Percentiles rank a stretch among this genome's conserved stretches.
These are phyloP conservation scores for Phyllosticta citriasiana DNA, from an alignment of 2,329 filamentous ascomycete species.

Conservation along the genomic window DNA sequence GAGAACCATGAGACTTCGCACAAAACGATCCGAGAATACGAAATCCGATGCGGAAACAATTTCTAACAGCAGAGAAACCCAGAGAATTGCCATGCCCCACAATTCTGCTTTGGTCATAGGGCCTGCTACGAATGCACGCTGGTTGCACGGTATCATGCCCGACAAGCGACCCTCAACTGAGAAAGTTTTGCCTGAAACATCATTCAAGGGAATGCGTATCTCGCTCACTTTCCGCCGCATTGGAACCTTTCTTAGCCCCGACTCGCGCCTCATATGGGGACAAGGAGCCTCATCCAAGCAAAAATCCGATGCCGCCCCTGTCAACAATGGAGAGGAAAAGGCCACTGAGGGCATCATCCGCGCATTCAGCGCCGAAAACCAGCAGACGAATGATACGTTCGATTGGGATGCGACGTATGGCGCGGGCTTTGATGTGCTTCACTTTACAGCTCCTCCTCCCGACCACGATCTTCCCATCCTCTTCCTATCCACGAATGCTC, in stretches of 20 bases:
- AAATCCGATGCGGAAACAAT: constrained; percentile 16
- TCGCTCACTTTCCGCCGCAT: constrained; percentile 87
- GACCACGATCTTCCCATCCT: constrained; percentile 27
- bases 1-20: constrained; percentile 79
- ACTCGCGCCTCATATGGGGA: constrained; percentile 71
- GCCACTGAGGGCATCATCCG: constrained; percentile 60
- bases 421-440: constrained; percentile 71
- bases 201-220: constrained; percentile 68
- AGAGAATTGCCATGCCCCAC: constrained; percentile 69
- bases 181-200: constrained; percentile 60
- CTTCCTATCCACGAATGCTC: constrained; percentile 23
- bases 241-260: constrained; percentile 65
- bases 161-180: constrained; percentile 66
- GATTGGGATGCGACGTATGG: constrained; percentile 72
- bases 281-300: constrained; percentile 72
- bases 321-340: constrained; percentile 56
- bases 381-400: constrained; percentile 45
- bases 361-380: constrained; percentile 81
- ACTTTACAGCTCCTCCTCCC: constrained; percentile 33
- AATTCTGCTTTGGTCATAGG: constrained; percentile 84
- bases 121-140: constrained; percentile 68
- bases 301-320: constrained; percentile 46
- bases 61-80: constrained; percentile 41
- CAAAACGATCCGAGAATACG: constrained; percentile 48
- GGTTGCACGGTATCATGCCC: constrained; percentile 84